Base-by-base conservation (phyloP, 23 red algal species). In the Gracilaria vermiculophylla region DNA sequence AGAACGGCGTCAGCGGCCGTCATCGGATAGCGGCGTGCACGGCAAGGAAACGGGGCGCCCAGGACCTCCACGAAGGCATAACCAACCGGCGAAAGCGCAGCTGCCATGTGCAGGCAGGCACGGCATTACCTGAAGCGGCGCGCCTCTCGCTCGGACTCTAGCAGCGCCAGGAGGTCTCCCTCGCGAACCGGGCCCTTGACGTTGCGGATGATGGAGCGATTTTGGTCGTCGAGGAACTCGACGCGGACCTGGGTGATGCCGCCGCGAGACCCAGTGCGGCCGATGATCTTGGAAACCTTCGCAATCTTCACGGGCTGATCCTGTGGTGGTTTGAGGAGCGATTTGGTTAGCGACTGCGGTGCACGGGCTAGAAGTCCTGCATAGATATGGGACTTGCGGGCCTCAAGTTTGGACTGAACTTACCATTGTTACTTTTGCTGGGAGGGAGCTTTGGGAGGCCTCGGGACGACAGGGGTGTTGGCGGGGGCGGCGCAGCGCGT, bases 171-270 rank as follows among this genome's bases (percentile, higher is more conserved):
- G 16, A 99, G 78, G 80, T 99, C 97, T 29, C 97, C 97, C 58
- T 96, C 97, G 36, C 97, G 88, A 70, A 99, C 97, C 10, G 97
- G 97, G 37, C 97, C 97, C 89, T 99, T 99, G 20, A 99, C 97
- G 79, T 99, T 99, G 47, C 97, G 92, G 54, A 99, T 99, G 76
- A 99, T 99, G 53, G 90, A 94, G 9, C 97, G 92, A 84, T 96
- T 99, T 16, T 70, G 56, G 78, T 95, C 94, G 53, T 96, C 94
- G 9, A 95, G 62, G 62, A 99, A 94, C 62, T 99, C 97, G 15
- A 99, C 93, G n/a, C 90, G 91, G 20, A 99, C 97, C 72, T 99
- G 97, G 25, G 92, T 99, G 36, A 99, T 89, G 13, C 97, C 97
- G 57, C 97, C 97, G 32, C 97, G 93, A 8, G 93, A 96, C 24